Conservation (phyloP, 306 rosid species). For the Notholithocarpus densiflorus region DNA sequence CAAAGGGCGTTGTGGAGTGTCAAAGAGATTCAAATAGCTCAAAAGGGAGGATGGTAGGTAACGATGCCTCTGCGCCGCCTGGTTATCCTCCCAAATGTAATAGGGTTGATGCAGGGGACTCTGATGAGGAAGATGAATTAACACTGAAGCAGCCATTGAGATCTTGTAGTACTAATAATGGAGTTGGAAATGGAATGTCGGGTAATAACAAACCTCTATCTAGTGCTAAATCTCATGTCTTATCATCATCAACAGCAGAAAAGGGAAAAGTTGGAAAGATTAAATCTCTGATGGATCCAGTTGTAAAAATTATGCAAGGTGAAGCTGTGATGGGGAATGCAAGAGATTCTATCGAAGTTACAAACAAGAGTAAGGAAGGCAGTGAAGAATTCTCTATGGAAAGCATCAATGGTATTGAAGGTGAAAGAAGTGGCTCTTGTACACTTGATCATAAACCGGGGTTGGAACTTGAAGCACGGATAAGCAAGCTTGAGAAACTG, state of each 20-base stretch:
- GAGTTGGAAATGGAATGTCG: not conserved
- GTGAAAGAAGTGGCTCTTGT: not conserved
- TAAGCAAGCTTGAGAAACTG: not conserved
- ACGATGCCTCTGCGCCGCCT: too few species aligned
- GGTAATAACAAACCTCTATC: conserved; percentile 2
- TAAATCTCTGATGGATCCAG: not conserved
- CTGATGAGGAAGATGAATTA: not conserved
- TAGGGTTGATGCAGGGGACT: not conserved
- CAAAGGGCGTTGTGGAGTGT: too few species aligned
- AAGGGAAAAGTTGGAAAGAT: not conserved
- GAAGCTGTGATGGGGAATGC: not conserved
- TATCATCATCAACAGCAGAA: conserved; percentile 1
- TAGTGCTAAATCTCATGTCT: not conserved
- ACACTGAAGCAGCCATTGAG: not conserved
- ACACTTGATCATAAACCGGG: not conserved
- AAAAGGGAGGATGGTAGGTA: too few species aligned
- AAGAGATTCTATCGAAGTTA: conserved; percentile 7
- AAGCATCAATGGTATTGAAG: not conserved
- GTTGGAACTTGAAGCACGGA: conserved; percentile 4
- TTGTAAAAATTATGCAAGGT: not conserved
- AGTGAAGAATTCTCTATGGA: not conserved
- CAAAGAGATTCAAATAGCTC: too few species aligned
- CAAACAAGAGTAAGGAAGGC: not conserved
- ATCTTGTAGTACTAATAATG: not conserved
- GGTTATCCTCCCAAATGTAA: not conserved